Evolutionary conservation across 2,329 filamentous ascomycete genomes (phyloP).

Genomic region (Nemania serpens): DNA sequence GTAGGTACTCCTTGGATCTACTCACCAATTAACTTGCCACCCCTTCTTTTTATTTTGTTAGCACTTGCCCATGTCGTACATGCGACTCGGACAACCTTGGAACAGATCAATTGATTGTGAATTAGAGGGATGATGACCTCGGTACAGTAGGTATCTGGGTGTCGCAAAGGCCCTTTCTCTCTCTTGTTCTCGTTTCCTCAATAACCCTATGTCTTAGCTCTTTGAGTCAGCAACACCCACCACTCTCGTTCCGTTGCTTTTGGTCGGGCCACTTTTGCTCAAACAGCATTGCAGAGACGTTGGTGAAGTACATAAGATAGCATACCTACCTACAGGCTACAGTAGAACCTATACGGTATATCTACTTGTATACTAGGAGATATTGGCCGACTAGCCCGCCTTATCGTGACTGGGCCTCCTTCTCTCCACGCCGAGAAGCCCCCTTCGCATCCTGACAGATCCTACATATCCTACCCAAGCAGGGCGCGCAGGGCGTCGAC

Average conservation of each 20-base stretch:
- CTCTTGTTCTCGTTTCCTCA: neutral
- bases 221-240: constrained; percentile 14
- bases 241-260: constrained; percentile 4
- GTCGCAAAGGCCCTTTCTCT: neutral
- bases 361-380: too few species aligned
- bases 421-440: constrained; percentile 9
- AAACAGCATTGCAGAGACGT: too few species aligned
- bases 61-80: too few species aligned
- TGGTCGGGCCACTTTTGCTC: constrained; percentile 4
- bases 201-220: constrained; percentile 4
- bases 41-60: too few species aligned
- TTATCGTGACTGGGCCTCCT: constrained; percentile 14
- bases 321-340: too few species aligned
- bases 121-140: neutral
- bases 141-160: neutral
- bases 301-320: too few species aligned
- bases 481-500: constrained; percentile 1
- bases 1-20: neutral
- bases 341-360: too few species aligned
- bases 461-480: constrained; percentile 10
- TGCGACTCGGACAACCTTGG: neutral
- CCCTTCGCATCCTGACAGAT: constrained; percentile 19
- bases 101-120: constrained; percentile 16
- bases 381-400: neutral
- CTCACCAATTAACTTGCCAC: neutral